Conservation (phyloP, 164 flowering plant genomes). For the Vitis riparia region DNA sequence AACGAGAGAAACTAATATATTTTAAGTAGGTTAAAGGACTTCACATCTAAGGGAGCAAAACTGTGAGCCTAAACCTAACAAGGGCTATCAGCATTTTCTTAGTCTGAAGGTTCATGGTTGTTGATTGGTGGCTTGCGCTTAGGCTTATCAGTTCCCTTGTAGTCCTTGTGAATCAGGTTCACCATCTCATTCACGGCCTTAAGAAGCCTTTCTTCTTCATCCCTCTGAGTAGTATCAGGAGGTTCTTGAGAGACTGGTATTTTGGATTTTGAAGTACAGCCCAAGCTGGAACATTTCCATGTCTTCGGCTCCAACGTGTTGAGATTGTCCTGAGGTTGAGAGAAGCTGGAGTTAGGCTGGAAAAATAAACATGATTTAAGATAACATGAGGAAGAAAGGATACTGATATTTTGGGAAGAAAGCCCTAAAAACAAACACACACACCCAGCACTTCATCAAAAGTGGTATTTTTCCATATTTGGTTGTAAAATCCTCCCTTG, state of each 20-base stretch:
- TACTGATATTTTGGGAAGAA: too few species aligned
- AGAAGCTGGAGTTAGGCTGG: neutral
- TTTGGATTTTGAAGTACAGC: conserved; percentile 10
- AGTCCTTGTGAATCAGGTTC: conserved; percentile 47
- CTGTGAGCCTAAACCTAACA: too few species aligned
- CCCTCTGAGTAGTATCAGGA: neutral
- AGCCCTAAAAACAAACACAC: too few species aligned
- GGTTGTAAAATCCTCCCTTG: too few species aligned
- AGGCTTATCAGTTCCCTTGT: conserved; percentile 32
- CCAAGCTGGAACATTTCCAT: conserved; percentile 7
- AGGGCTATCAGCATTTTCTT: neutral
- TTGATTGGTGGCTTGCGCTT: conserved; percentile 49
- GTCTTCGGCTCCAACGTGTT: conserved; percentile 10
- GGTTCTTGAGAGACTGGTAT: neutral
- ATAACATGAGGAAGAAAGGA: conserved; percentile 7
- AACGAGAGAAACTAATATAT: too few species aligned
- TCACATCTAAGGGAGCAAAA: too few species aligned
- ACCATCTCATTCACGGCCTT: conserved; percentile 37
- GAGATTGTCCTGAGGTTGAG: conserved; percentile 6
- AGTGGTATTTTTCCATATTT: too few species aligned
- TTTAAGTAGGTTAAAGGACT: too few species aligned
- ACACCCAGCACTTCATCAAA: too few species aligned
- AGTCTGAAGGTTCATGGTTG: conserved; percentile 39
- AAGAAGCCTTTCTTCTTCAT: conserved; percentile 23
- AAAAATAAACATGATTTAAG: neutral